Base-by-base conservation (phyloP, 108 stramenopile species). In the Skeletonema marinoi region DNA sequence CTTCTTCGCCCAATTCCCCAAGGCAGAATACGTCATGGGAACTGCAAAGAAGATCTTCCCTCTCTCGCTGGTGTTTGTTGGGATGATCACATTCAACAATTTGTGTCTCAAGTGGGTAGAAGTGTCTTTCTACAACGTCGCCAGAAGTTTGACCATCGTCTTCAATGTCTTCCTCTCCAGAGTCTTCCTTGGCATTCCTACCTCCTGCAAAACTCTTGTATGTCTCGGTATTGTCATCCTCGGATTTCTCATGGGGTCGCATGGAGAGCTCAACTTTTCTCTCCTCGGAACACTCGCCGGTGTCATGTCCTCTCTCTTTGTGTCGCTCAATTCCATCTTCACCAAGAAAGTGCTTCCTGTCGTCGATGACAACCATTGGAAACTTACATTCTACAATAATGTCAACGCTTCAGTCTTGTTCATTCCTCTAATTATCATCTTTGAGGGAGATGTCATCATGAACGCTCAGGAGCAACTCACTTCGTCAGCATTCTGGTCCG, bases 71-170 rank as follows among this genome's bases (percentile, higher is more conserved):
- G 74, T 98, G 32, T 98, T 98, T 78, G 98, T 98, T 51, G 92
- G 95, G 6, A 98, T 98, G 98, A 96, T 98, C 56, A 92, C 93
- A 41, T 97, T 97, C 82, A 98, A 98, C 86, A 97, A 98, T 80
- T 77, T 98, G 32, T 97, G 96, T 60, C 80, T 98, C 56, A 93
- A 97, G 74, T 93, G 83, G 80, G 98, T 98, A 35, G 93, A 97
- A 78, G 98, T 98, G 10, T 97, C 96, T 12, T 98, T 97, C 86
- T 97, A 98, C 90, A 97, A 97, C 66, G 97, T 98, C 25, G 98
- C 98, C 1, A 78, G 98, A 64, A 95, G 90, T 41, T 80, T 98
- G 67, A 97, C 98, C 17, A 95, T 98, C 19, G 94, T 96, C 33
- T 98, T 98, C 89, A 98, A 98, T 61, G 98, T 97, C 60, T 51